These are phyloP conservation scores for Suillus subalutaceus DNA, from an alignment of 768 basidiomycete species.

Conservation along the genomic window DNA sequence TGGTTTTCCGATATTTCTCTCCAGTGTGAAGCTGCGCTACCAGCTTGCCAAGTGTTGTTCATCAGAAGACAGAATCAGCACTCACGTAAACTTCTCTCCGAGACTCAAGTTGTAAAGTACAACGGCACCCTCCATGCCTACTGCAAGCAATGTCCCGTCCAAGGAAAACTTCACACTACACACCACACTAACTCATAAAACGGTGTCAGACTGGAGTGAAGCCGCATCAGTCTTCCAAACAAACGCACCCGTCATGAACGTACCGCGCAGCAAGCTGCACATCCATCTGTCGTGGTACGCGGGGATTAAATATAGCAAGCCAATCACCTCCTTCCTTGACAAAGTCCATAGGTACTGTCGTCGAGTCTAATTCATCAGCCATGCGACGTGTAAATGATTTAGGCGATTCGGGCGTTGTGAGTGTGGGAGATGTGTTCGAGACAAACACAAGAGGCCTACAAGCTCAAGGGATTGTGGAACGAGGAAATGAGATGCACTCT, in stretches of 20 bases:
- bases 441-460: background rate
- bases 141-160: conserved; percentile 90
- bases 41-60: background rate
- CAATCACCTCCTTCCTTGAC: conserved; percentile 79
- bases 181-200: conserved; percentile 54
- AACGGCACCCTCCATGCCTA: conserved; percentile 47
- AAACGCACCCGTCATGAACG: conserved; percentile 6
- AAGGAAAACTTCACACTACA: conserved; percentile 95
- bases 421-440: background rate
- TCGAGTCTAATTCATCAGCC: conserved; percentile 25
- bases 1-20: background rate
- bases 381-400: background rate
- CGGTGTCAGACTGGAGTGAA: conserved; percentile 1
- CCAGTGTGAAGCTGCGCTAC: background rate
- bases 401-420: background rate
- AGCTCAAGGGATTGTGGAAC: background rate
- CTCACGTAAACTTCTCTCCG: conserved; percentile 33
- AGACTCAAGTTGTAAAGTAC: conserved; percentile 29
- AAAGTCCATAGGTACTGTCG: conserved; percentile 30
- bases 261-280: conserved; percentile 49
- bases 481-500: background rate
- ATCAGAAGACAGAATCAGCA: background rate
- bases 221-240: conserved; percentile 5
- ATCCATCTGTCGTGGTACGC: conserved; percentile 76
- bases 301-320: conserved; percentile 87